These are phyloP conservation scores for Barnettozyma botsteinii DNA, from an alignment of 805 yeast genomes.

Conservation along the genomic window DNA sequence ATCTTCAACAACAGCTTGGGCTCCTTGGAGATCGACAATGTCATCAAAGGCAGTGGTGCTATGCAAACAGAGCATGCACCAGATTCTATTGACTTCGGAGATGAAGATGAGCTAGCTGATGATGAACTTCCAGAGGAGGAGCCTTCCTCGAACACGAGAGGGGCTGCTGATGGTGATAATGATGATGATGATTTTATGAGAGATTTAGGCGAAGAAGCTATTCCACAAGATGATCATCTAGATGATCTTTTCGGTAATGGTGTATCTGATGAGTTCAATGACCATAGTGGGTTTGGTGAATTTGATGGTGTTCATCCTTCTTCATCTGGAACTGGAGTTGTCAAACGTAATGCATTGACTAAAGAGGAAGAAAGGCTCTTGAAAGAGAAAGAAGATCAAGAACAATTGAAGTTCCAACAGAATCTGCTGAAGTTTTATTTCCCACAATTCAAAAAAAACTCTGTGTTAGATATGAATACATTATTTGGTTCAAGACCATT, in stretches of 20 bases:
- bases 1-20: slow-evolving; percentile 33
- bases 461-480: slow-evolving; percentile 57
- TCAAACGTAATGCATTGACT: not conserved
- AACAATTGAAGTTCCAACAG: slow-evolving; percentile 25
- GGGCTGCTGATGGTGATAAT: slow-evolving; percentile 19
- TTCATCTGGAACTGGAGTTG: not conserved
- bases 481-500: slow-evolving; percentile 60
- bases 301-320: no score
- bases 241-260: slow-evolving; percentile 30
- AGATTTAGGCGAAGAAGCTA: slow-evolving; percentile 10
- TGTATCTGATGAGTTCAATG: slow-evolving; percentile 19
- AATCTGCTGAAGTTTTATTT: slow-evolving; percentile 42
- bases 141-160: slow-evolving; percentile 19
- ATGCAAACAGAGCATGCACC: slow-evolving; percentile 63
- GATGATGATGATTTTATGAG: slow-evolving; percentile 11
- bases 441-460: slow-evolving; percentile 55
- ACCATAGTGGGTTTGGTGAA: slow-evolving; percentile 18
- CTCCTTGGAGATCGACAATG: slow-evolving; percentile 15
- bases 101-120: slow-evolving; percentile 91
- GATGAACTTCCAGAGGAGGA: slow-evolving; percentile 51
- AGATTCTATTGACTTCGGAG: slow-evolving; percentile 91
- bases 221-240: slow-evolving; percentile 10
- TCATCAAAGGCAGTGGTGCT: slow-evolving; percentile 18
- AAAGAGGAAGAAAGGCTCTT: slow-evolving; percentile 2
- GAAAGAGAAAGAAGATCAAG: slow-evolving; percentile 18